Base-by-base conservation (phyloP, 2,329 filamentous ascomycete species). In the Apiospora malaysiana region DNA sequence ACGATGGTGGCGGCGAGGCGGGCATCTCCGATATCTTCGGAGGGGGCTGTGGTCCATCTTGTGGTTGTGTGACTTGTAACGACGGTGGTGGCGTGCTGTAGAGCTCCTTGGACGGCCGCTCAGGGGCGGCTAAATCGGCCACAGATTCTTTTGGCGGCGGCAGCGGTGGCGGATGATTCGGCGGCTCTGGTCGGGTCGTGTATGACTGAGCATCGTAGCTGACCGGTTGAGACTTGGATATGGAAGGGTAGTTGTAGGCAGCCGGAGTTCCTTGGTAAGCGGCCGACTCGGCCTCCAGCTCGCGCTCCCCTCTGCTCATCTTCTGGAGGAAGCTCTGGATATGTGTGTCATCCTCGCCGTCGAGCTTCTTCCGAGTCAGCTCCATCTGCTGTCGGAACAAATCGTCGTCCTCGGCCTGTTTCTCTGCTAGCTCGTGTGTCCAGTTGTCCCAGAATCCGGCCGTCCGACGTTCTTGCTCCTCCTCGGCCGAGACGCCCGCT, bases 191-290 rank as follows among this genome's bases (percentile, higher is more conserved):
- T 27, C 71, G 74, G 23, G 69, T 63, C 40, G 69, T 23, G 72
- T 74, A 32, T 68, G 73, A 68, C 71, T 75, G 74, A 32, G 76
- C 75, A 18, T 84, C 81, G 71, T 86, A 88, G 6, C 82, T 79
- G 1, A 89, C 76, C 0, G 87, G 84, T 37, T 82, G 78, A 1
- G 88, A 84, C 75, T 83, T 88, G 7, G 83, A 81, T 46, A 91
- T 87, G 0, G 86, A 85, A 0, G 90, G 90, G 74, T 92, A 92
- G 49, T 82, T 81, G 76, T 90, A 91, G 16, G 79, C 76, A 25
- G 67, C 70, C 69, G 45, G 72, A 72, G 59, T 68, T 23, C 68
- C n/a, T 16, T 69, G 68, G n/a, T 70, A 32, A 45, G 70, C 59
- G 23, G 69, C 68, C 42, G 66, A 8, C 27, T 25, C 59, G 6